phyloP scores from a whole-genome alignment of 1,284 basidiomycete species.

The Anthracocystis setariae region DNA sequence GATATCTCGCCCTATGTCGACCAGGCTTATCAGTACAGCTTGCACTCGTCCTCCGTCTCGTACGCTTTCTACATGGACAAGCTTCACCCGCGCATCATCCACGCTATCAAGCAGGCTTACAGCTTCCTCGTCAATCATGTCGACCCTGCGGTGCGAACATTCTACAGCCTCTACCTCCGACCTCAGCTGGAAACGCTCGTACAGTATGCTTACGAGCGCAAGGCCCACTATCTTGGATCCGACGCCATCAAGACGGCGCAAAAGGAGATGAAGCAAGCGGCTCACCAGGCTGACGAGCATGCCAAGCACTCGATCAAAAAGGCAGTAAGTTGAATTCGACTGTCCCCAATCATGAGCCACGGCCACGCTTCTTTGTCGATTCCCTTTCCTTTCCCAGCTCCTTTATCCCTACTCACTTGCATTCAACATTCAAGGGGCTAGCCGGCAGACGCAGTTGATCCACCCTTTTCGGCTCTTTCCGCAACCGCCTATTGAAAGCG shows the following conservation, averaged over 20 bases:
- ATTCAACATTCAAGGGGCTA: no score
- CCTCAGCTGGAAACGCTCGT: slow-evolving; percentile 56
- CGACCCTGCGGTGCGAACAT: slow-evolving; percentile 49
- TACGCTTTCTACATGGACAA: slow-evolving; percentile 58
- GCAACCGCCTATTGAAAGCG: neutral
- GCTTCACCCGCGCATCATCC: slow-evolving; percentile 58
- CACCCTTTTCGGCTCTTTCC: neutral
- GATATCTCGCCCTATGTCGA: slow-evolving; percentile 64
- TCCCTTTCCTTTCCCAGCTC: neutral
- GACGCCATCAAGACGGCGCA: slow-evolving; percentile 48
- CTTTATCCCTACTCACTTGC: no score
- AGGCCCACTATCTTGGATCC: slow-evolving; percentile 51
- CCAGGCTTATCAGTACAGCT: slow-evolving; percentile 46
- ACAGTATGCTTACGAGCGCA: slow-evolving; percentile 53
- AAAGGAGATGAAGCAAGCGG: slow-evolving; percentile 35
- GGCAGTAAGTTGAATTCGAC: slow-evolving; percentile 40
- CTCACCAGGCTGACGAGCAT: slow-evolving; percentile 34
- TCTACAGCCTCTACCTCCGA: slow-evolving; percentile 56
- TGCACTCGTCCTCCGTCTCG: slow-evolving; percentile 39
- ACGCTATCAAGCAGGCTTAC: slow-evolving; percentile 41
- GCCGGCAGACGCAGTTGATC: neutral
- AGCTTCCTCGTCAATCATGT: slow-evolving; percentile 56
- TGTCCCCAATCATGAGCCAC: no score
- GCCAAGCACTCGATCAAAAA: slow-evolving; percentile 41
- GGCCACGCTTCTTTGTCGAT: no score